phyloP scores from a whole-genome alignment of 163 green algal species.

The Trebouxiophyceae sp. region DNA sequence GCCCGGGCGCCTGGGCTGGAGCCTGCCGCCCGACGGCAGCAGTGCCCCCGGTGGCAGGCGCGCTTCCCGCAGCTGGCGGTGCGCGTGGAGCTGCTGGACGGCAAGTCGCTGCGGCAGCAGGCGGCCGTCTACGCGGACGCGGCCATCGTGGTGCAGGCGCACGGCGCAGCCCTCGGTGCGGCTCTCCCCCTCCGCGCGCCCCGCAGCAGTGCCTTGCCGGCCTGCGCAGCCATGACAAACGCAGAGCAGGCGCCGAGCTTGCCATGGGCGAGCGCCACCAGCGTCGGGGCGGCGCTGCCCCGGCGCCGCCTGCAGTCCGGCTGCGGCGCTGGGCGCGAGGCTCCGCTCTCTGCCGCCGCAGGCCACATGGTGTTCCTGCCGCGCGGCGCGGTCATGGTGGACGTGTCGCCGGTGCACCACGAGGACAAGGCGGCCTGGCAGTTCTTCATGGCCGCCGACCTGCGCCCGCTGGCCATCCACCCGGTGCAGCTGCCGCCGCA shows the following conservation, averaged over 20 bases:
- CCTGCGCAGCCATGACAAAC: too few species aligned
- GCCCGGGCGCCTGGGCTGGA: too few species aligned
- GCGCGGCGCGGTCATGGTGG: slow-evolving; percentile 19
- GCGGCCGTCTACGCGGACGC: slow-evolving; percentile 16
- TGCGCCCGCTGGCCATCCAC: slow-evolving; percentile 12
- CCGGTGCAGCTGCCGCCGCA: slow-evolving; percentile 20
- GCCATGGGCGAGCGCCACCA: too few species aligned
- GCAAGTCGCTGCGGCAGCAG: slow-evolving; percentile 12
- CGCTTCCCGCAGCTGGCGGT: slow-evolving; percentile 7
- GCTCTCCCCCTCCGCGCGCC: too few species aligned
- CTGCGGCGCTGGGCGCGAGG: too few species aligned
- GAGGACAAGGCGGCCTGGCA: slow-evolving; percentile 30
- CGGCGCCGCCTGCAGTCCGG: too few species aligned
- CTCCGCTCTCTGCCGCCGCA: too few species aligned
- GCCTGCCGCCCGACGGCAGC: too few species aligned
- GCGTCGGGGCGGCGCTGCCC: too few species aligned
- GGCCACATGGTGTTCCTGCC: slow-evolving; percentile 32
- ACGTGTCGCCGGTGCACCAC: slow-evolving; percentile 25
- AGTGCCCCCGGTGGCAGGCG: too few species aligned
- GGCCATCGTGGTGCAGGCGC: slow-evolving; percentile 28
- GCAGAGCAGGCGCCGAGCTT: too few species aligned
- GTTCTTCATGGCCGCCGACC: slow-evolving; percentile 25
- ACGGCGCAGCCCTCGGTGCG: slow-evolving; percentile 26
- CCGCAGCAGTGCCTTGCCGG: neutral
- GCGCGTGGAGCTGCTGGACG: slow-evolving; percentile 13